phyloP scores from a whole-genome alignment of 768 basidiomycete species.

The Mycena crocata region DNA sequence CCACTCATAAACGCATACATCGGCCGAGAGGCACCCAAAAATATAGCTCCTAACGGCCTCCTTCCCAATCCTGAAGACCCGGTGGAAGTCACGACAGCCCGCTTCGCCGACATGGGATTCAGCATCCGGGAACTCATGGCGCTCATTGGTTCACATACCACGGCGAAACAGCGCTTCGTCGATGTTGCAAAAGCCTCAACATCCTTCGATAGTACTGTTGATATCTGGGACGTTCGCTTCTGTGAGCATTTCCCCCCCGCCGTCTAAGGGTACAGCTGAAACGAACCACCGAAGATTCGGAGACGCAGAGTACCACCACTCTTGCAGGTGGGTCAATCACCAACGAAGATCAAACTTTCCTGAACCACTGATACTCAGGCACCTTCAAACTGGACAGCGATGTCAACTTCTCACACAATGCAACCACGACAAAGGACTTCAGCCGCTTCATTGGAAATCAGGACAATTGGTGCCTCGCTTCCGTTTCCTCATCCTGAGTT shows the following conservation, averaged over 20 bases:
- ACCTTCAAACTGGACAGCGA: constrained; percentile 3
- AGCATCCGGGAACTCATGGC: constrained; percentile 12
- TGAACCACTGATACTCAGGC: not conserved
- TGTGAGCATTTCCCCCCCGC: not conserved
- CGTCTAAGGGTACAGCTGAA: no score
- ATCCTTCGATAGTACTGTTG: constrained; percentile 1
- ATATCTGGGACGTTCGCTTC: constrained; percentile 14
- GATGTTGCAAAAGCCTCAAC: not conserved
- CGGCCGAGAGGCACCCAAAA: not conserved
- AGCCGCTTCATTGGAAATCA: not conserved
- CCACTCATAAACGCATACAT: constrained; percentile 2
- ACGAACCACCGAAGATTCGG: constrained; percentile 3
- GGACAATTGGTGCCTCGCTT: not conserved
- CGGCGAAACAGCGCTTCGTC: constrained; percentile 12
- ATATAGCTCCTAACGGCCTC: not conserved
- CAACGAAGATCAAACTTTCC: not conserved
- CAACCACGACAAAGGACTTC: constrained; percentile 1
- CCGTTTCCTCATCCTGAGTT: not conserved
- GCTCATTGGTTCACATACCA: constrained; percentile 1
- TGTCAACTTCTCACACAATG: constrained; percentile 6
- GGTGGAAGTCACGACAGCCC: not conserved
- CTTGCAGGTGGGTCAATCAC: not conserved
- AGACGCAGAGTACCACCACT: not conserved
- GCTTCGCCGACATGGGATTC: constrained; percentile 14
- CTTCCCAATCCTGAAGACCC: not conserved